Evolutionary conservation across 2,329 filamentous ascomycete species (phyloP), one percentile per base, ranked within the genome.

Genomic region (Dactylellina haptotyla): DNA sequence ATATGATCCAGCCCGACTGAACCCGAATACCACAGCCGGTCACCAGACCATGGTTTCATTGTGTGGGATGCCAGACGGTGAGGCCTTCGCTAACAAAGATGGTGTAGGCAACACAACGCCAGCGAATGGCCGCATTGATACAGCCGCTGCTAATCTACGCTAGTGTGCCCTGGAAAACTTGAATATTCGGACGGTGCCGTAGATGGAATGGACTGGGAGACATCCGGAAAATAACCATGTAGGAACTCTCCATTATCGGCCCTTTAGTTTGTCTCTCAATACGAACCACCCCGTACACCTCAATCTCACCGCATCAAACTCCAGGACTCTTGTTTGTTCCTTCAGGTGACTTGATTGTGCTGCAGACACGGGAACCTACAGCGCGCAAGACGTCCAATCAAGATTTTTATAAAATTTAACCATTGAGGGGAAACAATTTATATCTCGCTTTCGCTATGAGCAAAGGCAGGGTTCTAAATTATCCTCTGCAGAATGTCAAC

Each of bases 301-400:
- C 45, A 50, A 28, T 50, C 45, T 50, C 45, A 50, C 45, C 23
- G 45, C 45, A 50, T 50, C 26, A 50, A 28, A n/a, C 20, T 28
- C 28, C 8, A 14, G 6, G 45, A 28, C 4, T 28, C 5, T n/a
- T 50, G 45, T 50, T 32, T 53, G 48, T 53, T 53, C 28, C 3
- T 53, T 53, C 48, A 53, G 23, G 23, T 53, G 48, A 53, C 48
- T 53, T 53, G 48, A 20, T 53, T 18, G 48, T 53, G 32, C 48
- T 53, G 48, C 48, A 53, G 45, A 53, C 48, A 53, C 48, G 48
- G 48, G 48, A 53, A 53, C 48, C 48, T 20, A 53, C 26, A 18
- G 48, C 28, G 48, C 32, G 26, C 14, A 18, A 23, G 23, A 10
- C 48, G 34, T 18, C 48, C 48, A 53, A 53, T 53, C 28, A 53